phyloP scores from a whole-genome alignment of 331 rosid species.

The Saraca asoca region DNA sequence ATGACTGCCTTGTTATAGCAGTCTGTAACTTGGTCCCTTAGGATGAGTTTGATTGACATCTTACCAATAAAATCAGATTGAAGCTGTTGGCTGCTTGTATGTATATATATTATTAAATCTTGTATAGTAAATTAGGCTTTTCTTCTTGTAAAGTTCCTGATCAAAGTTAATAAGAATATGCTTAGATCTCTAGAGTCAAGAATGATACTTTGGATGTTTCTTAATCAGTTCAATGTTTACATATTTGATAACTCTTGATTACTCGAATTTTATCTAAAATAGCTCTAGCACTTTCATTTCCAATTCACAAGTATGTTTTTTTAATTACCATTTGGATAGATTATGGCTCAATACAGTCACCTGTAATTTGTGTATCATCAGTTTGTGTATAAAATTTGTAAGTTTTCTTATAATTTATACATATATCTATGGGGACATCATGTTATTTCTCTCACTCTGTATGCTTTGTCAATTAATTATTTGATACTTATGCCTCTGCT shows the following conservation, averaged over 20 bases:
- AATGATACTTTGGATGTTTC: background rate
- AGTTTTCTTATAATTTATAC: background rate
- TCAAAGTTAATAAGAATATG: no score
- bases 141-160: no score
- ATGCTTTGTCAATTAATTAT: background rate
- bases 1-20: no score
- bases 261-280: background rate
- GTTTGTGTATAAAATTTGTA: background rate
- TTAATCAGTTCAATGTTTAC: background rate
- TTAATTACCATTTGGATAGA: background rate
- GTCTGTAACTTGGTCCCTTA: no score
- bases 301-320: background rate
- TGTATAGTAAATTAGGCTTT: no score
- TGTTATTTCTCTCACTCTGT: conserved; percentile 4
- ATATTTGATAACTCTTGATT: conserved; percentile 6
- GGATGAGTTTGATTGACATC: no score
- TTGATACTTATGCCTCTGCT: background rate
- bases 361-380: background rate
- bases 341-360: background rate
- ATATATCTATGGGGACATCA: background rate
- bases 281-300: background rate
- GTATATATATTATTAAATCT: no score
- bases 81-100: no score
- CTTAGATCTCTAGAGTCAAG: conserved; percentile 1
- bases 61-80: no score